Conservation (phyloP, 1,139 yeast species). For the Zygosaccharomyces sapae region DNA sequence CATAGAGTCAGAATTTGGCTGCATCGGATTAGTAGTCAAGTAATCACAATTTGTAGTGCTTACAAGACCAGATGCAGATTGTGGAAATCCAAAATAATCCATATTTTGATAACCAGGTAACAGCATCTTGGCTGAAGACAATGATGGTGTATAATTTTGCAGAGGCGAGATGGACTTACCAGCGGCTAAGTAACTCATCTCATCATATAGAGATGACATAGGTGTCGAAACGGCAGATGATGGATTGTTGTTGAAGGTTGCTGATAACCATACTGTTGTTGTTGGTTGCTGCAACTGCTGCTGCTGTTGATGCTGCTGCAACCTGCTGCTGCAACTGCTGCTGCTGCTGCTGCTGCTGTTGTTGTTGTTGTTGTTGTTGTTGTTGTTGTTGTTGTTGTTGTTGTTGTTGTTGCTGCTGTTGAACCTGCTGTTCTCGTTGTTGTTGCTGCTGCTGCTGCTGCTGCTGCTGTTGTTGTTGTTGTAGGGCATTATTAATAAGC, state of each 20-base stretch:
- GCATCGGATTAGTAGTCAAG: slow-evolving; percentile 1
- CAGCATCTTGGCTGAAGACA: slow-evolving; percentile 6
- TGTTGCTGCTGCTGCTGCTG: slow-evolving; percentile 8
- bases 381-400: slow-evolving; percentile 9
- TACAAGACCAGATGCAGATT: slow-evolving; percentile 13
- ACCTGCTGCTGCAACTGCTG: too few relatives aligned
- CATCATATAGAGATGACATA: slow-evolving; percentile 7
- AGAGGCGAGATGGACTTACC: slow-evolving; percentile 2
- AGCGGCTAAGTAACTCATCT: slow-evolving; percentile 6
- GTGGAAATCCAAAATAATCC: slow-evolving; percentile 9
- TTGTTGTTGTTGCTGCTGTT: slow-evolving; percentile 3
- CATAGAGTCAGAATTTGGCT: slow-evolving; percentile 3
- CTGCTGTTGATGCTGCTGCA: slow-evolving; percentile 13
- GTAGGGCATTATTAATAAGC: slow-evolving; percentile 8
- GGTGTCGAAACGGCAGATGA: slow-evolving; percentile 5
- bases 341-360: too few relatives aligned
- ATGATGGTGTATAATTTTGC: slow-evolving; percentile 2
- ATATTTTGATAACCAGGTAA: slow-evolving; percentile 18
- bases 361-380: slow-evolving; percentile 3
- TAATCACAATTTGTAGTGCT: slow-evolving; percentile 5
- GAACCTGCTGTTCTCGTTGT: slow-evolving; percentile 3
- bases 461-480: slow-evolving; percentile 5
- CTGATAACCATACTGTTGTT: slow-evolving; percentile 14
- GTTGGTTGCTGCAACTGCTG: slow-evolving; percentile 16
- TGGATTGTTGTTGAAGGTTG: too few relatives aligned